Evolutionary conservation across 176 grass and related monocot species (phyloP).

Genomic region (Echinochloa phyllopogon): DNA sequence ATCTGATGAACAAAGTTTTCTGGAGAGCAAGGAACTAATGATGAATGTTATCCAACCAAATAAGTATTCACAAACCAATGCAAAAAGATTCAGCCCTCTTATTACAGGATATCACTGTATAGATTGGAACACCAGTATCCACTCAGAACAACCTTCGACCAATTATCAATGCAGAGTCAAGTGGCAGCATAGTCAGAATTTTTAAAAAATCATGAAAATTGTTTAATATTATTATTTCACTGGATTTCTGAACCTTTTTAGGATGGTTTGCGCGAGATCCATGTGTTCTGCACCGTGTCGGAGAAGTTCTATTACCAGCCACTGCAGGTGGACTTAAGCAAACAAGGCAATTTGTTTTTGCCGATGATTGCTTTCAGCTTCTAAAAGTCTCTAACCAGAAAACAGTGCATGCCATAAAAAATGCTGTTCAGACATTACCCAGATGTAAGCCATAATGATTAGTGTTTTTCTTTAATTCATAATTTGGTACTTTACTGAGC

Average conservation of each 20-base stretch:
- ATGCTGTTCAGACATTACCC: slow-evolving; percentile 68
- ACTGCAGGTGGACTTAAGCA: slow-evolving; percentile 58
- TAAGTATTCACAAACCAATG: slow-evolving; percentile 6
- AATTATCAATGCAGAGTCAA: not conserved
- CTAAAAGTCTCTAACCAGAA: slow-evolving; percentile 67
- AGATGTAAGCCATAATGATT: slow-evolving; percentile 65
- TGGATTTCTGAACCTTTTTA: slow-evolving; percentile 46
- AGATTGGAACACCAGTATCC: slow-evolving; percentile 8
- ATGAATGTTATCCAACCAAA: slow-evolving; percentile 23
- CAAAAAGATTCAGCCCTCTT: not conserved
- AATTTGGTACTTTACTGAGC: slow-evolving; percentile 2
- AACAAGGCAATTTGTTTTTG: slow-evolving; percentile 73
- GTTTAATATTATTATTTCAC: slow-evolving; percentile 37
- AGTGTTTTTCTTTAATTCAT: slow-evolving; percentile 22
- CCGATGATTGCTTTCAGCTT: slow-evolving; percentile 89
- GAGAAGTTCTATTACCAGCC: slow-evolving; percentile 73
- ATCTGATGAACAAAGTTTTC: slow-evolving; percentile 17
- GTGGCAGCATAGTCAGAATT: not conserved
- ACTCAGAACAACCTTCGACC: slow-evolving; percentile 11
- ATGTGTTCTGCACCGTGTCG: slow-evolving; percentile 69
- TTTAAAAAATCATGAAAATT: not conserved
- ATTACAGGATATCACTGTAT: slow-evolving; percentile 19
- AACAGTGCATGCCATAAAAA: slow-evolving; percentile 73
- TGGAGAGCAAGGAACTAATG: not conserved
- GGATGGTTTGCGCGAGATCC: slow-evolving; percentile 94